A percentile compares a stretch with the other conserved stretches of the same genome.
Evolutionary conservation across 2,329 filamentous ascomycete species (phyloP).

Genomic region (Diaporthe sp.): DNA sequence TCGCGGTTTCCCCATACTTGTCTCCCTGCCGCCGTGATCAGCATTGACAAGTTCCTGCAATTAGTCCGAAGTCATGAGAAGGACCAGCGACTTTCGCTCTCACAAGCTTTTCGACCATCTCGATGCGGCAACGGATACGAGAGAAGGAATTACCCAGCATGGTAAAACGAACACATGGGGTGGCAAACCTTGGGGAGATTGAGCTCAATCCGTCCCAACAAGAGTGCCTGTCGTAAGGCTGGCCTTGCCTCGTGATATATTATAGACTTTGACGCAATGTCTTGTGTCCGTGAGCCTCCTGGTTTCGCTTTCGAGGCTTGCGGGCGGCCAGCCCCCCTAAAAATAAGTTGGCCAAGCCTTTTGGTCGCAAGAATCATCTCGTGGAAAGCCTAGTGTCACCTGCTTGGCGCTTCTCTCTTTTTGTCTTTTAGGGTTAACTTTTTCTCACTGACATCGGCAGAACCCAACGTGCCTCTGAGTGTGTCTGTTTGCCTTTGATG

Average conservation of each 20-base stretch:
- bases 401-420: background rate
- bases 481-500: constrained; percentile 6
- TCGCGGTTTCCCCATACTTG: too few species aligned
- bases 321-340: background rate
- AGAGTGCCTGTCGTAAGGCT: background rate
- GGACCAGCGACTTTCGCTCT: background rate
- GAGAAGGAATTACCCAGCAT: background rate
- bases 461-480: background rate
- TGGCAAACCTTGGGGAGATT: background rate
- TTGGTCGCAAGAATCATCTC: constrained; percentile 15
- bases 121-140: constrained; percentile 26
- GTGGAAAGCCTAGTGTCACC: constrained; percentile 11
- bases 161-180: background rate
- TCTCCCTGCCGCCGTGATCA: background rate
- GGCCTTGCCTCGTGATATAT: constrained; percentile 12
- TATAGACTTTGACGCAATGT: constrained; percentile 22
- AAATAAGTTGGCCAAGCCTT: constrained; percentile 1
- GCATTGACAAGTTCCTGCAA: constrained; percentile 4
- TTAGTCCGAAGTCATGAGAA: background rate
- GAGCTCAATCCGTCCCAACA: constrained; percentile 3
- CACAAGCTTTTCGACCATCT: constrained; percentile 1
- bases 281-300: constrained; percentile 16
- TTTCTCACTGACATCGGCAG: background rate
- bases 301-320: constrained; percentile 19
- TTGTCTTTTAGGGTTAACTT: background rate